Percentiles rank a stretch among this genome's conserved stretches.
Evolutionary conservation across 148 eudicot species (phyloP).

Genomic region (Rhododendron griersonianum): DNA sequence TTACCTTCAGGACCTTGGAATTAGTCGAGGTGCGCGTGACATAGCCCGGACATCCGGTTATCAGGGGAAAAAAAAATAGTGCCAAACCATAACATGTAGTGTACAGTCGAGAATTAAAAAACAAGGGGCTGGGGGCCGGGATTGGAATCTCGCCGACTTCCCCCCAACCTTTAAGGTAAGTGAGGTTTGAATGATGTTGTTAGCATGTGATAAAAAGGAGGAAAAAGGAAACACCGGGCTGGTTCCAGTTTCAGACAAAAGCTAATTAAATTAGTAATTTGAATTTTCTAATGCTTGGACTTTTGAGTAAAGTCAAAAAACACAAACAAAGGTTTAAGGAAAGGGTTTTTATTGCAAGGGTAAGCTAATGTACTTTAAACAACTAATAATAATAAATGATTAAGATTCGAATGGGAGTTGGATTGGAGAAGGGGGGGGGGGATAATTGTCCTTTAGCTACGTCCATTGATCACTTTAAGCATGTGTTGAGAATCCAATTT

Average conservation of each 20-base stretch:
- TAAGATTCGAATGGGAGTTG: not conserved
- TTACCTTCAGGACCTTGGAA: no score
- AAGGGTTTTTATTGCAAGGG: not conserved
- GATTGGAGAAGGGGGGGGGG: not conserved
- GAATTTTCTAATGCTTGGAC: not conserved
- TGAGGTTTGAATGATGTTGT: constrained; percentile 3
- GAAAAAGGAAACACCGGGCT: not conserved
- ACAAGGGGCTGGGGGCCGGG: not conserved
- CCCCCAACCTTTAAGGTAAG: not conserved
- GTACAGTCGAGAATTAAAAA: not conserved
- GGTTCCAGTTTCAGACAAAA: not conserved
- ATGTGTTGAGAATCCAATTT: constrained; percentile 7
- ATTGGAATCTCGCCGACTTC: not conserved
- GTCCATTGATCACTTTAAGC: constrained; percentile 2
- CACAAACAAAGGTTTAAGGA: not conserved
- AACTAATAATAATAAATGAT: not conserved
- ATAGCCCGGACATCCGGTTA: no score
- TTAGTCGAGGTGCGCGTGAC: no score
- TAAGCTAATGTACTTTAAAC: not conserved
- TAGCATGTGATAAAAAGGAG: not conserved
- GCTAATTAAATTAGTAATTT: not conserved
- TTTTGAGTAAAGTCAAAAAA: not conserved
- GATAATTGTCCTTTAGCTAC: not conserved
- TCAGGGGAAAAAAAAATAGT: no score
- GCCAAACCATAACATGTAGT: not conserved